These are phyloP conservation scores for Tylopilus felleus DNA, from an alignment of 768 basidiomycete species.

Conservation along the genomic window DNA sequence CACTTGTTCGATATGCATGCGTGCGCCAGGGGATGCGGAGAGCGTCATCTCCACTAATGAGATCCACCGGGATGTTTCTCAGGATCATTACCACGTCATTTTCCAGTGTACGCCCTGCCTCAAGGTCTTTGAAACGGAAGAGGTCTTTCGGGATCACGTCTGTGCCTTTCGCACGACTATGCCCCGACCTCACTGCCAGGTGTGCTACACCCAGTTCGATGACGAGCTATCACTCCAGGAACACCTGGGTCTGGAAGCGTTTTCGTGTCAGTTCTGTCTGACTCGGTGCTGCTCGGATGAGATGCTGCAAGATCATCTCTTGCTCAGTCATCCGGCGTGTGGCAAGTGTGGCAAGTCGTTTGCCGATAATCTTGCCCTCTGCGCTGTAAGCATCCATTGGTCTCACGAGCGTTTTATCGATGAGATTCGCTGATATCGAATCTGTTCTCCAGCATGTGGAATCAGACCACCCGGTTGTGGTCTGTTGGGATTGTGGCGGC, in stretches of 20 bases:
- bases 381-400: constrained; percentile 13
- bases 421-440: not conserved
- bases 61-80: not conserved
- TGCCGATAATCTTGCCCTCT: constrained; percentile 18
- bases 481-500: constrained; percentile 32
- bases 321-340: constrained; percentile 22
- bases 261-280: constrained; percentile 22
- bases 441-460: constrained; percentile 21
- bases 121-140: constrained; percentile 11
- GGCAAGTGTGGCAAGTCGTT: constrained; percentile 20
- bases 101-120: constrained; percentile 18
- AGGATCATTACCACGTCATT: not conserved
- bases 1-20: constrained; percentile 7
- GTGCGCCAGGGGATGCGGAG: not conserved
- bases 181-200: constrained; percentile 17
- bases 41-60: not conserved
- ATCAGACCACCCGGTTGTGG: constrained; percentile 21
- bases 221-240: constrained; percentile 14
- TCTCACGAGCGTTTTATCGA: not conserved
- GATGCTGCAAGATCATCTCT: constrained; percentile 25
- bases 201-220: constrained; percentile 25
- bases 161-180: constrained; percentile 11
- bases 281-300: constrained; percentile 22
- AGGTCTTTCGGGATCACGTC: constrained; percentile 10
- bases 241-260: constrained; percentile 12